A percentile compares a stretch with the other conserved stretches of the same genome.
These are phyloP conservation scores for Solanum dulcamara DNA, from an alignment of 257 asterid species.

Conservation along the genomic window DNA sequence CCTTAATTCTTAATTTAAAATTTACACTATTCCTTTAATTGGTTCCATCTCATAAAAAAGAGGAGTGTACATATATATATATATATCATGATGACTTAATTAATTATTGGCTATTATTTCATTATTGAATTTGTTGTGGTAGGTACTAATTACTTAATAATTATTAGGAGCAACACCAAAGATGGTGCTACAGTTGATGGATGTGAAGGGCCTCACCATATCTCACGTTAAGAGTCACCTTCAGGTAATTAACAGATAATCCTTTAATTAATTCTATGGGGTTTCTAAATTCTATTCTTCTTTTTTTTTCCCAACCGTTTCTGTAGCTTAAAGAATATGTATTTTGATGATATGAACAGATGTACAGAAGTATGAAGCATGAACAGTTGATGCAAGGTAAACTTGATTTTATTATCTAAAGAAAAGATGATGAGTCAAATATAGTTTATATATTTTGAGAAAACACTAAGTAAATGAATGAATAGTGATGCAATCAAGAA, in stretches of 20 bases:
- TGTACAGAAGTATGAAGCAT: conserved; percentile 65
- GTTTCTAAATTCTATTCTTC: no score
- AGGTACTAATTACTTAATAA: background rate
- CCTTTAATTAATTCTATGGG: no score
- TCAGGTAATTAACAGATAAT: conserved; percentile 31
- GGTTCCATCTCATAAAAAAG: background rate
- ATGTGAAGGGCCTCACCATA: conserved; percentile 55
- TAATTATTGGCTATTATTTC: background rate
- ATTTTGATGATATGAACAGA: conserved; percentile 24
- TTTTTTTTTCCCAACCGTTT: background rate
- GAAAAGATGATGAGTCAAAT: background rate
- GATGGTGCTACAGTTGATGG: conserved; percentile 67
- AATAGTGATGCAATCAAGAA: background rate
- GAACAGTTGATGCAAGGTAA: conserved; percentile 53
- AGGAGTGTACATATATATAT: background rate
- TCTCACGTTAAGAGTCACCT: conserved; percentile 82
- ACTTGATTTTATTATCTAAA: background rate
- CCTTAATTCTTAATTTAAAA: background rate
- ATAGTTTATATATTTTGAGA: background rate
- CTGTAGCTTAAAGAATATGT: background rate
- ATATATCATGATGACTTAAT: background rate
- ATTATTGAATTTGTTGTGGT: background rate
- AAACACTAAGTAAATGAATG: background rate
- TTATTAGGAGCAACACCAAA: conserved; percentile 69
- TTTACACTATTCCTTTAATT: background rate